Percentiles rank a stretch among this genome's conserved stretches.
These are phyloP conservation scores for Cladosporium colombiae DNA, from an alignment of 2,329 filamentous ascomycete genomes.

Conservation along the genomic window DNA sequence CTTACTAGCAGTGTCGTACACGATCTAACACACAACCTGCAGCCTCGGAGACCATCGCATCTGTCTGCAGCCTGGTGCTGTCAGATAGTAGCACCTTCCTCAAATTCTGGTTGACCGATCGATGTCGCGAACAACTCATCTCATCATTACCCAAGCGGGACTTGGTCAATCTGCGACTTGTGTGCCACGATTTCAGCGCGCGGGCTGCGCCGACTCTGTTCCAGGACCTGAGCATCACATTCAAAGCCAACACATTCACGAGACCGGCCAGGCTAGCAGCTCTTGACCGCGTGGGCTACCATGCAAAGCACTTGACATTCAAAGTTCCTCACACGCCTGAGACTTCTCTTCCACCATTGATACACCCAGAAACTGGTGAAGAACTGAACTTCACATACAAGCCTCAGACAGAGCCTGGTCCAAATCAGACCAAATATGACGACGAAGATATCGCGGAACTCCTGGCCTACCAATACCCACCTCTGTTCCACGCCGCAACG, in stretches of 20 bases:
- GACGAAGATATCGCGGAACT: slow-evolving; percentile 77
- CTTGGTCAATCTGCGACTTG: slow-evolving; percentile 58
- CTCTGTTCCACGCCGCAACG: slow-evolving; percentile 84
- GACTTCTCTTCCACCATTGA: slow-evolving; percentile 80
- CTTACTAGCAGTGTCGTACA: neutral
- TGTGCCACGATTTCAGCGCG: slow-evolving; percentile 70
- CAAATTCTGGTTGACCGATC: slow-evolving; percentile 52
- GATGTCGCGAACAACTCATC: slow-evolving; percentile 48
- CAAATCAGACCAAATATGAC: slow-evolving; percentile 74
- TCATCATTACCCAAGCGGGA: slow-evolving; percentile 44
- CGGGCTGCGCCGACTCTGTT: slow-evolving; percentile 71
- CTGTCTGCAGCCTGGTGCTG: slow-evolving; percentile 51
- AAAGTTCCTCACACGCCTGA: slow-evolving; percentile 72
- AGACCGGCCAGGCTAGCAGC: slow-evolving; percentile 71
- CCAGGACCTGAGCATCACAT: slow-evolving; percentile 67
- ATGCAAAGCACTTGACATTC: slow-evolving; percentile 78
- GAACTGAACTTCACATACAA: slow-evolving; percentile 82
- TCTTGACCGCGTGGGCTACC: slow-evolving; percentile 73
- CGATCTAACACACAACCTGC: slow-evolving; percentile 20
- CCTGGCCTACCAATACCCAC: slow-evolving; percentile 82
- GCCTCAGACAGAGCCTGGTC: slow-evolving; percentile 61
- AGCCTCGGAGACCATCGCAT: slow-evolving; percentile 49
- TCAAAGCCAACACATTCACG: slow-evolving; percentile 74
- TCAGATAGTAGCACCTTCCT: slow-evolving; percentile 52
- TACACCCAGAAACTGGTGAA: slow-evolving; percentile 73